phyloP scores from a whole-genome alignment of 2,329 filamentous ascomycete genomes.

The Ceratocystis papillata region DNA sequence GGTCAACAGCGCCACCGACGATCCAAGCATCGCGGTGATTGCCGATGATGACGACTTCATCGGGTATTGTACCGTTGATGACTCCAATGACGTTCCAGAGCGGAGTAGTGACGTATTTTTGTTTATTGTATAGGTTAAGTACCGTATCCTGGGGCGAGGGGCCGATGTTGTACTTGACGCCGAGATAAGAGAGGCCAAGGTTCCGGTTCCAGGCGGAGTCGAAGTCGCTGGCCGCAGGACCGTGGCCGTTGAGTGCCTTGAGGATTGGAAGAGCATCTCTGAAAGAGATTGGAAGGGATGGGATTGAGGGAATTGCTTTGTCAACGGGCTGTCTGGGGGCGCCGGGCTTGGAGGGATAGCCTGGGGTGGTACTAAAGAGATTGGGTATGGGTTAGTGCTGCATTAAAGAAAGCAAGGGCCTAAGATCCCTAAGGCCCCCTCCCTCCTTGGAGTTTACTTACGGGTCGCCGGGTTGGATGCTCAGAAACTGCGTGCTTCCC shows the following conservation, averaged over 20 bases:
- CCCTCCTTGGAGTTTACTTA: conserved; percentile 27
- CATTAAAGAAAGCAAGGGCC: neutral
- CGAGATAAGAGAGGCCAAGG: conserved; percentile 65
- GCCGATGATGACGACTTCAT: conserved; percentile 83
- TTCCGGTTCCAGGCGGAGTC: conserved; percentile 59
- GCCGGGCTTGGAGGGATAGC: conserved; percentile 88
- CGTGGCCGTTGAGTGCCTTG: conserved; percentile 81
- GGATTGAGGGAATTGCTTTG: conserved; percentile 66
- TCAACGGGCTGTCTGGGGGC: conserved; percentile 62
- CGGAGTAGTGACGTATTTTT: conserved; percentile 70
- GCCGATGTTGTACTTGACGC: conserved; percentile 74
- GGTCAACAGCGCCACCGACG: conserved; percentile 70
- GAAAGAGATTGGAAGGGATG: conserved; percentile 86
- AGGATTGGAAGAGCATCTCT: conserved; percentile 74
- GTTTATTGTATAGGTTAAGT: conserved; percentile 65
- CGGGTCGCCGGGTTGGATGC: conserved; percentile 60
- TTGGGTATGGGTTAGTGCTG: neutral
- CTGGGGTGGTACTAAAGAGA: conserved; percentile 59
- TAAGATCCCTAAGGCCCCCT: no score
- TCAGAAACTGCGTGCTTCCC: conserved; percentile 75
- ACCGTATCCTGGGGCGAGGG: conserved; percentile 63
- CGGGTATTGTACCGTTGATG: conserved; percentile 73
- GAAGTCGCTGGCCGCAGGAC: conserved; percentile 64
- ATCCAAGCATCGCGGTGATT: conserved; percentile 90
- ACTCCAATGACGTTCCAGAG: conserved; percentile 88